Percentiles rank a stretch among this genome's conserved stretches.
Conservation (phyloP, 805 yeast genomes). For the Candida insectorum region DNA sequence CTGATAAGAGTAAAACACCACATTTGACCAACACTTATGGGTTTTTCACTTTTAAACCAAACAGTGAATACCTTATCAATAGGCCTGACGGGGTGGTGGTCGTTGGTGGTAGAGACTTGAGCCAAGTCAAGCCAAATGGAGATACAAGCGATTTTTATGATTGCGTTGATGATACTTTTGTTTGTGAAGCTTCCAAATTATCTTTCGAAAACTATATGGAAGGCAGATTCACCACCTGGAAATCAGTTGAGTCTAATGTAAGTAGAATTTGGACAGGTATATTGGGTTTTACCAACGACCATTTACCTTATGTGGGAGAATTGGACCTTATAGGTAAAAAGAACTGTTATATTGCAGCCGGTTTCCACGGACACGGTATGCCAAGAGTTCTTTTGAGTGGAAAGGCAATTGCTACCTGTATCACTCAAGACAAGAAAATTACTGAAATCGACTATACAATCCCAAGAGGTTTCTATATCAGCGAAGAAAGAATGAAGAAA, state of each 20-base stretch:
- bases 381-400: conserved; percentile 42
- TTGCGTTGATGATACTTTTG: conserved; percentile 31
- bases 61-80: conserved; percentile 33
- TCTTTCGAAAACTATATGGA: conserved; percentile 28
- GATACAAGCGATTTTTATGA: conserved; percentile 18
- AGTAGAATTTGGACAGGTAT: conserved; percentile 43
- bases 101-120: conserved; percentile 28
- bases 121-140: conserved; percentile 5
- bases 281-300: conserved; percentile 43
- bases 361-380: conserved; percentile 53
- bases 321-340: conserved; percentile 17
- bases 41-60: conserved; percentile 10
- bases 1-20: conserved; percentile 20
- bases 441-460: conserved; percentile 4
- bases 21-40: conserved; percentile 34
- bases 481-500: conserved; percentile 5
- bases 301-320: conserved; percentile 43
- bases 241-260: conserved; percentile 18
- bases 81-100: conserved; percentile 37
- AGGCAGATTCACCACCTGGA: conserved; percentile 29
- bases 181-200: conserved; percentile 15
- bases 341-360: conserved; percentile 39
- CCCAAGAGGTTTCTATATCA: conserved; percentile 8
- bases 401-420: conserved; percentile 33
- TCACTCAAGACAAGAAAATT: conserved; percentile 7